phyloP scores from a whole-genome alignment of 1,284 basidiomycete genomes.

The Ustilago tritici region DNA sequence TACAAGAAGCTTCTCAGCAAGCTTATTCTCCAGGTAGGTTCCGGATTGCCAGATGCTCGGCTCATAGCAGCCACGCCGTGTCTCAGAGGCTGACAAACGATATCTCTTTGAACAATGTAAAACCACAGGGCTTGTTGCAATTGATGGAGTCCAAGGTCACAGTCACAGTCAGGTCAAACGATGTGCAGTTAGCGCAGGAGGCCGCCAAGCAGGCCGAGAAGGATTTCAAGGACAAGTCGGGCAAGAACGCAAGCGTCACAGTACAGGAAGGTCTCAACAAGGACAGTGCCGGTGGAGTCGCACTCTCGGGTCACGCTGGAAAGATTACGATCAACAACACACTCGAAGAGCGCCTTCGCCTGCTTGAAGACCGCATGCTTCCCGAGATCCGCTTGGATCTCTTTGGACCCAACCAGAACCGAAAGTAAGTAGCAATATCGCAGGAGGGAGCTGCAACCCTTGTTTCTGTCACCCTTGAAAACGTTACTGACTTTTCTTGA shows the following conservation, averaged over 20 bases:
- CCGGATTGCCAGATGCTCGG: not conserved
- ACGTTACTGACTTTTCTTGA: slow-evolving; percentile 1
- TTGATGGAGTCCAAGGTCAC: slow-evolving; percentile 64
- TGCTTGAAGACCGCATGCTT: slow-evolving; percentile 67
- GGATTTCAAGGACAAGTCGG: slow-evolving; percentile 81
- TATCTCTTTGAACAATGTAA: not conserved
- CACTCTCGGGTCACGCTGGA: slow-evolving; percentile 58
- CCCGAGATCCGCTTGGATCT: slow-evolving; percentile 67
- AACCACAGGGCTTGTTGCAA: slow-evolving; percentile 61
- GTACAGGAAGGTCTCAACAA: slow-evolving; percentile 79
- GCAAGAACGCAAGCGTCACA: slow-evolving; percentile 76
- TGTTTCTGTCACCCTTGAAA: not conserved
- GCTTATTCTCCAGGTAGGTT: slow-evolving; percentile 80
- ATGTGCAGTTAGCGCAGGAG: slow-evolving; percentile 70
- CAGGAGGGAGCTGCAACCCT: not conserved
- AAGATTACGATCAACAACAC: slow-evolving; percentile 69
- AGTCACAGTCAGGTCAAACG: slow-evolving; percentile 58
- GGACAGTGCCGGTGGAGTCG: slow-evolving; percentile 71
- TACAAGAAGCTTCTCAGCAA: slow-evolving; percentile 60
- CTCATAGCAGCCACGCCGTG: not conserved
- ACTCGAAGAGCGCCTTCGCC: slow-evolving; percentile 65
- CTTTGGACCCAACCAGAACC: slow-evolving; percentile 67
- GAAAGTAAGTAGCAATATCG: slow-evolving; percentile 55
- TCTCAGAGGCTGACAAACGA: not conserved
- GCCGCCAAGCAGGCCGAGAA: slow-evolving; percentile 77